These are phyloP conservation scores for Mycena olivaceomarginata DNA, from an alignment of 768 basidiomycete species.

Conservation along the genomic window DNA sequence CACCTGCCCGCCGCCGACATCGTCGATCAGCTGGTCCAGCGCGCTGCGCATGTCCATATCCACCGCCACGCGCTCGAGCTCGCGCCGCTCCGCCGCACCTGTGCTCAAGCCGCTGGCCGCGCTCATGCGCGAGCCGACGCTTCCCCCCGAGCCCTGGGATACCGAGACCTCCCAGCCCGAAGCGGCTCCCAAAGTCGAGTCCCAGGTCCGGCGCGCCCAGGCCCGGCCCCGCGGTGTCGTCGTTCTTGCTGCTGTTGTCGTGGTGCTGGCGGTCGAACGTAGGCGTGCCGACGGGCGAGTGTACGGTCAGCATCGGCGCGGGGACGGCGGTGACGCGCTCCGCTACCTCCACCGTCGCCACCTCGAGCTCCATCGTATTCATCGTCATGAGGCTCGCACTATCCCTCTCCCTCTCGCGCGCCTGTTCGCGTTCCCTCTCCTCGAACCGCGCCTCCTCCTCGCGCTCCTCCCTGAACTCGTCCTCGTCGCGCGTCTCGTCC, in stretches of 20 bases:
- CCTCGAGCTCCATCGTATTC: slow-evolving; percentile 29
- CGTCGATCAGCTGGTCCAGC: slow-evolving; percentile 83
- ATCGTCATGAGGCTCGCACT: slow-evolving; percentile 12
- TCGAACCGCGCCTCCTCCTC: slow-evolving; percentile 29
- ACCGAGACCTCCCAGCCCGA: slow-evolving; percentile 62
- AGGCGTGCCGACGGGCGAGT: background rate
- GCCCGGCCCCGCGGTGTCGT: slow-evolving; percentile 52
- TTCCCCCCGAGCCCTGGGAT: slow-evolving; percentile 45
- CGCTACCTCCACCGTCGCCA: slow-evolving; percentile 26
- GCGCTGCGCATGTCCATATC: slow-evolving; percentile 85
- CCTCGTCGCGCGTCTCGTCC: slow-evolving; percentile 40
- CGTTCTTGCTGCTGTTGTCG: background rate
- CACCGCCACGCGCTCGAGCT: slow-evolving; percentile 62
- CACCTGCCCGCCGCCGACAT: slow-evolving; percentile 69
- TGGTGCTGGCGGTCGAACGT: background rate
- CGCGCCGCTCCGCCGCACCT: slow-evolving; percentile 45
- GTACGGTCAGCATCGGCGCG: background rate
- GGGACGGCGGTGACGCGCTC: slow-evolving; percentile 32
- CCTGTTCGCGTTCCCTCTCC: slow-evolving; percentile 11
- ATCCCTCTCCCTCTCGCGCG: slow-evolving; percentile 11
- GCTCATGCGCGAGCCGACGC: slow-evolving; percentile 44
- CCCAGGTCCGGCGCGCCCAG: slow-evolving; percentile 55
- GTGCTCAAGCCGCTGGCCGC: slow-evolving; percentile 39
- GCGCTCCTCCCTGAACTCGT: slow-evolving; percentile 46
- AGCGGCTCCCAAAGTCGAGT: slow-evolving; percentile 70